phyloP scores from a whole-genome alignment of 805 yeast genomes.

The Yamadazyma phyllophila region DNA sequence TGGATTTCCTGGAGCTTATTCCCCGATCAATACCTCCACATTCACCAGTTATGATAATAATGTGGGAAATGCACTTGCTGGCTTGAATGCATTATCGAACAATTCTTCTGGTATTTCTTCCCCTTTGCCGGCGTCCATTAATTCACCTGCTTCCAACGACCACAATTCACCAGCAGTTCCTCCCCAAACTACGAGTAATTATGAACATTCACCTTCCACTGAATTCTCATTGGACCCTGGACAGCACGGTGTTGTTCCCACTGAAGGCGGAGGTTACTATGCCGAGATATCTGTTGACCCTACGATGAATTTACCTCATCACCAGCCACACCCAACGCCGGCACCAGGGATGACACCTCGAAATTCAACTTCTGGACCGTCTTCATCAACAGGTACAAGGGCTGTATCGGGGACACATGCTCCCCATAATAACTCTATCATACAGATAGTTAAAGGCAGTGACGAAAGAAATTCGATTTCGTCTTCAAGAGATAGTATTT shows the following conservation, averaged over 20 bases:
- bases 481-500: slow-evolving; percentile 37
- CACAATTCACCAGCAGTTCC: slow-evolving; percentile 20
- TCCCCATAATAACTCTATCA: slow-evolving; percentile 38
- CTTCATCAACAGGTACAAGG: slow-evolving; percentile 4
- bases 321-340: slow-evolving; percentile 28
- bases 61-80: slow-evolving; percentile 43
- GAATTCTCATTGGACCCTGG: slow-evolving; percentile 28
- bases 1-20: slow-evolving; percentile 28
- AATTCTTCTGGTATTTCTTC: slow-evolving; percentile 25
- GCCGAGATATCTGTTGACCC: slow-evolving; percentile 45
- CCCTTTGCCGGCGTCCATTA: slow-evolving; percentile 21
- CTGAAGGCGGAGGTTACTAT: slow-evolving; percentile 41
- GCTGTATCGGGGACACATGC: not conserved
- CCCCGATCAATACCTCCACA: slow-evolving; percentile 34
- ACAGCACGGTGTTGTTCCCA: slow-evolving; percentile 22
- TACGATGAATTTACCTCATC: slow-evolving; percentile 45
- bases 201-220: slow-evolving; percentile 17
- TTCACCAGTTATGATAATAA: slow-evolving; percentile 42
- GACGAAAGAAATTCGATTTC: slow-evolving; percentile 38
- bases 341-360: slow-evolving; percentile 26
- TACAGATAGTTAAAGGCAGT: slow-evolving; percentile 32
- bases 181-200: slow-evolving; percentile 17
- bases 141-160: slow-evolving; percentile 19
- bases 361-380: slow-evolving; percentile 24
- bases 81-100: slow-evolving; percentile 41